Evolutionary conservation across 2,329 filamentous ascomycete genomes (phyloP).

Genomic region (Cercospora citrullina): DNA sequence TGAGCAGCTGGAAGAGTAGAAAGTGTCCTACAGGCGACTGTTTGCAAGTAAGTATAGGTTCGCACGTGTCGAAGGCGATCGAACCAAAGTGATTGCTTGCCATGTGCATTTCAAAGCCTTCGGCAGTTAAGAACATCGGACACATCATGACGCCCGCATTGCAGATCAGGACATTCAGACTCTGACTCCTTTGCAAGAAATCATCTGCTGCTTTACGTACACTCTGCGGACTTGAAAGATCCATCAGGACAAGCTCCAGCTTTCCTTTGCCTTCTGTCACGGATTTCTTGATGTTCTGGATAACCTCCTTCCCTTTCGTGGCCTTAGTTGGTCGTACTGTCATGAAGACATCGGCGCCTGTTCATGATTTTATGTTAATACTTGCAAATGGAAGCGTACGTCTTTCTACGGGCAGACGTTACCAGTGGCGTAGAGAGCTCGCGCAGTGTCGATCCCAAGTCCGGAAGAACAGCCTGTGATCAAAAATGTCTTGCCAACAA

Average conservation of each 20-base stretch:
- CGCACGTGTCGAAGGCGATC: neutral
- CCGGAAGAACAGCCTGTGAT: conserved; percentile 18
- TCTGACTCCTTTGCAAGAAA: conserved; percentile 10
- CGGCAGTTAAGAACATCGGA: neutral
- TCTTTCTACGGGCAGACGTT: neutral
- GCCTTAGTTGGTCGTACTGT: conserved; percentile 6
- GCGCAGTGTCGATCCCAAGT: conserved; percentile 16
- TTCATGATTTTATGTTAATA: neutral
- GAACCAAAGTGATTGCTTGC: conserved; percentile 52
- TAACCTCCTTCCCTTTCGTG: conserved; percentile 1
- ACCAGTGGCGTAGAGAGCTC: conserved; percentile 12
- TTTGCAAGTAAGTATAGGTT: neutral
- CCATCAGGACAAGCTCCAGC: conserved; percentile 26
- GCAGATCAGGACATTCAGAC: conserved; percentile 22
- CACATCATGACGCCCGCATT: conserved; percentile 18
- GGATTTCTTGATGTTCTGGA: neutral
- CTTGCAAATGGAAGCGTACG: neutral
- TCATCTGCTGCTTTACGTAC: conserved; percentile 35
- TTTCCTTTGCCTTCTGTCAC: neutral
- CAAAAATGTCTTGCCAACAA: conserved; percentile 14
- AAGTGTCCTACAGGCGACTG: conserved; percentile 44
- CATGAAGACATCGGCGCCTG: conserved; percentile 13
- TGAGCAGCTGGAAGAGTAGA: conserved; percentile 55
- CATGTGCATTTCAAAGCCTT: conserved; percentile 50
- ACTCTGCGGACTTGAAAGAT: conserved; percentile 31